Evolutionary conservation across 2,329 filamentous ascomycete genomes (phyloP), one percentile per base, ranked within the genome.

Genomic region (Didymella keratinophila): DNA sequence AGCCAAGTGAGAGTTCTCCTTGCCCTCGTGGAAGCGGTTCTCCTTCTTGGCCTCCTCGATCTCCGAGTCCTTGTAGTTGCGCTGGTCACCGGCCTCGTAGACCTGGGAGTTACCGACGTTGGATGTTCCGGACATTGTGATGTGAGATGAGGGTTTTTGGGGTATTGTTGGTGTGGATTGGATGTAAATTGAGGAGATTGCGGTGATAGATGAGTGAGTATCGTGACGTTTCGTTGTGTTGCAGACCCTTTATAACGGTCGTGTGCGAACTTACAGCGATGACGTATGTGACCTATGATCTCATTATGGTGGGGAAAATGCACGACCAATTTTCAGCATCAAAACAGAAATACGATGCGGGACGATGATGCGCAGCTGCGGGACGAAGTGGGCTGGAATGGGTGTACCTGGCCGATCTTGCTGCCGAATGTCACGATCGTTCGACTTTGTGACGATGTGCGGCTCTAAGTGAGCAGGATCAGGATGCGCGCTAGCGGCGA

Each of bases 31-130:
- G 80, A 86, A 95, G 60, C 87, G 83, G 54, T 86, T 80, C 21
- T 82, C 81, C 27, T 83, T 78, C 53, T 83, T 79, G 50, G 85
- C 80, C 20, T 82, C 80, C 23, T 83, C 77, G 41, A 82, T 78
- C 61, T 84, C 79, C 2, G 84, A 81, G 58, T 84, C 73, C 61
- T 86, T 84, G 61, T 78, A 74, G 75, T 87, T 92, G 69, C 86
- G 84, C 78, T 95, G 91, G 78, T 95, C 91, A 58, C 87, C 89
- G 56, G 84, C 88, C 79, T 93, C 89, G 79, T 95, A 93, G 74
- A 92, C 79, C 60, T 78, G 75, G 63, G 78, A 70, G 75, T 81
- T 83, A 67, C 91, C 91, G 73, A 94, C 89, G 73, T 82, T 89
- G 57, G 89, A 91, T 80, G 79, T 20, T 39, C 36, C 36, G 68